Evolutionary conservation across 2,329 filamentous ascomycete genomes (phyloP).

Genomic region (Purpureocillium takamizusanense): DNA sequence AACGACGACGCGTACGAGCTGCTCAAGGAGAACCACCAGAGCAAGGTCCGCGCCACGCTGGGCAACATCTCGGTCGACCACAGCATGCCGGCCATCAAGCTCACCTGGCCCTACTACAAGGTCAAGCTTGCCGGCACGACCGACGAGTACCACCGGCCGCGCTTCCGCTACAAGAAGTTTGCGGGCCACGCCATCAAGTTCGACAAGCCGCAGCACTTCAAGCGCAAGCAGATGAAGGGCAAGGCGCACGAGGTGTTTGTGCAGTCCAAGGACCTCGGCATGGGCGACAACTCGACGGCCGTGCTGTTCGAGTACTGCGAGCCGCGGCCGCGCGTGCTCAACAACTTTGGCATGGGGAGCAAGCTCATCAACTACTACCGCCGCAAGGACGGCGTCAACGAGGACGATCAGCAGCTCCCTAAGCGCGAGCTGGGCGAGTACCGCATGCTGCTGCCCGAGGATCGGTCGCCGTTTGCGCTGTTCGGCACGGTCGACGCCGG

Average conservation of each 20-base stretch:
- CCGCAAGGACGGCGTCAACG: conserved; percentile 51
- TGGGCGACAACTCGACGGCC: conserved; percentile 82
- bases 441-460: conserved; percentile 79
- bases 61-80: conserved; percentile 92
- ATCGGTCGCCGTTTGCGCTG: conserved; percentile 90
- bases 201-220: conserved; percentile 60
- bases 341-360: conserved; percentile 96
- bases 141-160: conserved; percentile 76
- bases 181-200: conserved; percentile 63
- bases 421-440: conserved; percentile 85
- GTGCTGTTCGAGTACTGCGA: conserved; percentile 94
- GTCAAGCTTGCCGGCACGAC: conserved; percentile 69
- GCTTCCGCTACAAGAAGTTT: conserved; percentile 61
- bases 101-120: conserved; percentile 95
- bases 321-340: conserved; percentile 82
- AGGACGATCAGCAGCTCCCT: conserved; percentile 65
- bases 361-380: conserved; percentile 96
- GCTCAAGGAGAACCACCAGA: conserved; percentile 92
- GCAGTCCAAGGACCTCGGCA: conserved; percentile 70
- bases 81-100: conserved; percentile 78
- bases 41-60: conserved; percentile 87
- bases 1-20: conserved; percentile 95
- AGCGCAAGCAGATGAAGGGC: conserved; percentile 74
- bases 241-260: conserved; percentile 73
- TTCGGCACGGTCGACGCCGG: conserved; percentile 91